A percentile compares a stretch with the other conserved stretches of the same genome.
phyloP scores from a whole-genome alignment of 2,329 filamentous ascomycete species.

The Fusarium poae region DNA sequence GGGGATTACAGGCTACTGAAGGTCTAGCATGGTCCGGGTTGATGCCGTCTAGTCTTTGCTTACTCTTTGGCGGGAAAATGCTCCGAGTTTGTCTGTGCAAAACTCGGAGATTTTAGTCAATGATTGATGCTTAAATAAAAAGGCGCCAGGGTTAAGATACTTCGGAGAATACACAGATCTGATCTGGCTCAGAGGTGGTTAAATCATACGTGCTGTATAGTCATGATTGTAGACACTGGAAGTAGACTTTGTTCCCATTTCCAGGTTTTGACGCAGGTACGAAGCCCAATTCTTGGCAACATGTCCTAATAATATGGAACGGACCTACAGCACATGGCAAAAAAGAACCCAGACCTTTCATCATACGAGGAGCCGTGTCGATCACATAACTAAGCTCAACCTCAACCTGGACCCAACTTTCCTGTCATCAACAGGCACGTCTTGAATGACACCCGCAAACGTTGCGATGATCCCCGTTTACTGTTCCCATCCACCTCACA shows the following conservation, averaged over 20 bases:
- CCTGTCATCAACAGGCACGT: background rate
- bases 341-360: background rate
- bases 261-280: too few relatives aligned
- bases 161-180: background rate
- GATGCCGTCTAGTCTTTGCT: background rate
- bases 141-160: background rate
- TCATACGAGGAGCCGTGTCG: slow-evolving; percentile 12
- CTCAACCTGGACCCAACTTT: background rate
- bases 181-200: background rate
- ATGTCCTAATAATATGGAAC: slow-evolving; percentile 5
- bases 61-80: background rate
- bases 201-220: background rate
- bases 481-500: background rate
- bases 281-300: background rate
- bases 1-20: background rate
- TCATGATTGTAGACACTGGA: too few relatives aligned
- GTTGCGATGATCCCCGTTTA: slow-evolving; percentile 18
- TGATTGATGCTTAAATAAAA: rapidly evolving
- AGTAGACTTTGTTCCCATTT: background rate
- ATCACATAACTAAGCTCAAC: background rate
- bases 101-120: background rate
- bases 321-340: slow-evolving; percentile 8
- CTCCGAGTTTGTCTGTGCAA: background rate
- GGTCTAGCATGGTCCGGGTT: background rate
- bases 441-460: background rate